Percentiles rank a stretch among this genome's conserved stretches.
phyloP scores from a whole-genome alignment of 352 stramenopile species.

The Pythium insidiosum region DNA sequence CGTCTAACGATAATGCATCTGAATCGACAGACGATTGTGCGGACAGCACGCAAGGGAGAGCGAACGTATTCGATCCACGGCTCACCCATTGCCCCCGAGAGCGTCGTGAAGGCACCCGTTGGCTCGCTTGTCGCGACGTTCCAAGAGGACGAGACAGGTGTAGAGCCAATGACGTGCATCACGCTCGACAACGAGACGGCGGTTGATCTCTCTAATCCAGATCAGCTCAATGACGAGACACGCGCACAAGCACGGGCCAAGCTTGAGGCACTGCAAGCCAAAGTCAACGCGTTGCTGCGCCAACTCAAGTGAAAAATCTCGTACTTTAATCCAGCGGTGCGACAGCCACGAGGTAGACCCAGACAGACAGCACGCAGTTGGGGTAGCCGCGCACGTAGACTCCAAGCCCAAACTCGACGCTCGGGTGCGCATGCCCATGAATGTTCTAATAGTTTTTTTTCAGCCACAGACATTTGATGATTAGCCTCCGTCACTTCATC shows the following conservation, averaged over 20 bases:
- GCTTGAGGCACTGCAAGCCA: conserved; percentile 58
- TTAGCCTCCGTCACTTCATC: neutral
- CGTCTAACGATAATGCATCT: no score
- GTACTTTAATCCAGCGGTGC: conserved; percentile 18
- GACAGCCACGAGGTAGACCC: conserved; percentile 88
- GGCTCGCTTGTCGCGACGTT: conserved; percentile 61
- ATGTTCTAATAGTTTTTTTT: conserved; percentile 49
- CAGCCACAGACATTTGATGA: conserved; percentile 6
- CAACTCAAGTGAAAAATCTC: conserved; percentile 34
- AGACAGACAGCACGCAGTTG: conserved; percentile 87
- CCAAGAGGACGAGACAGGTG: conserved; percentile 19
- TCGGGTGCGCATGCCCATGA: conserved; percentile 74
- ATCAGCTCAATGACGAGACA: conserved; percentile 47
- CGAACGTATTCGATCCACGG: conserved; percentile 59
- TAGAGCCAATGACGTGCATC: conserved; percentile 40
- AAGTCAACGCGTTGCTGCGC: conserved; percentile 49
- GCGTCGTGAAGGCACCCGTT: conserved; percentile 36
- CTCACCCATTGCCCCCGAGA: conserved; percentile 58
- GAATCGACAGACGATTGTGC: conserved; percentile 44
- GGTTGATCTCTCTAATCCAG: conserved; percentile 54
- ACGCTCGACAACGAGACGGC: conserved; percentile 52
- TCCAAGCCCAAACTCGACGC: conserved; percentile 88
- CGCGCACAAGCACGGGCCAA: conserved; percentile 50
- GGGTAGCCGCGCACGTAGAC: conserved; percentile 83
- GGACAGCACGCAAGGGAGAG: conserved; percentile 67